phyloP scores from a whole-genome alignment of 495 filamentous ascomycete genomes.

The Pseudotulostoma volvatum region DNA sequence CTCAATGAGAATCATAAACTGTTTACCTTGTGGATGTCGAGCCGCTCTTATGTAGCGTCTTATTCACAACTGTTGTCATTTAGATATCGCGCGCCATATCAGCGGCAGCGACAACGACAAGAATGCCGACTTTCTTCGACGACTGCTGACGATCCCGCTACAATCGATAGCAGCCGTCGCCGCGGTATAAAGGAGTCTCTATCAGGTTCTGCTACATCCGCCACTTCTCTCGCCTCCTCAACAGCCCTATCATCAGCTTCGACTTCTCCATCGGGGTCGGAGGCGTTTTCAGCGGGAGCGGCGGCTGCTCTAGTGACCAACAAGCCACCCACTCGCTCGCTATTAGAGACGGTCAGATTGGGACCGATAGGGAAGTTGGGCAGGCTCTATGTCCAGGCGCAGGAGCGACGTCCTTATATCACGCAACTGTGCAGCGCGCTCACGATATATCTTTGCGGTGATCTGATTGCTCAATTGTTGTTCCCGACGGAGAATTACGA shows the following conservation, averaged over 20 bases:
- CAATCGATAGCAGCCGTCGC: too few relatives aligned
- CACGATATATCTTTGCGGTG: slow-evolving; percentile 63
- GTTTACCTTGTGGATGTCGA: too few relatives aligned
- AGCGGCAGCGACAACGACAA: too few relatives aligned
- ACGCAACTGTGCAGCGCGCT: slow-evolving; percentile 65
- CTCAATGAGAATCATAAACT: too few relatives aligned
- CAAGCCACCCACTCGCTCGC: slow-evolving; percentile 27
- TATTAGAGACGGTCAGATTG: slow-evolving; percentile 45
- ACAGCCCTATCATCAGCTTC: background rate
- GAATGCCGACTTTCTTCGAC: too few relatives aligned
- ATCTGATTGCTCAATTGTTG: slow-evolving; percentile 58
- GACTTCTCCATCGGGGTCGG: background rate
- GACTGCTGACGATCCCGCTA: too few relatives aligned
- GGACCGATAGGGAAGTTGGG: slow-evolving; percentile 24
- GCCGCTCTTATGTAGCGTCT: too few relatives aligned
- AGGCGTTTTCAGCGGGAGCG: background rate
- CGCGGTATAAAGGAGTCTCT: background rate
- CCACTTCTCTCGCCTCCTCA: too few relatives aligned
- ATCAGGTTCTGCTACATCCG: too few relatives aligned
- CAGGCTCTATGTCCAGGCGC: slow-evolving; percentile 45
- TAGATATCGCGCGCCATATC: too few relatives aligned
- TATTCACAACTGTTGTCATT: too few relatives aligned
- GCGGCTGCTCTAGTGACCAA: slow-evolving; percentile 23
- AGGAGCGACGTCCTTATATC: slow-evolving; percentile 50
- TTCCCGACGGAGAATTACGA: slow-evolving; percentile 28